Percentiles rank a stretch among this genome's conserved stretches.
Evolutionary conservation across 2,329 filamentous ascomycete genomes (phyloP).

Genomic region (Colletotrichum limetticola): DNA sequence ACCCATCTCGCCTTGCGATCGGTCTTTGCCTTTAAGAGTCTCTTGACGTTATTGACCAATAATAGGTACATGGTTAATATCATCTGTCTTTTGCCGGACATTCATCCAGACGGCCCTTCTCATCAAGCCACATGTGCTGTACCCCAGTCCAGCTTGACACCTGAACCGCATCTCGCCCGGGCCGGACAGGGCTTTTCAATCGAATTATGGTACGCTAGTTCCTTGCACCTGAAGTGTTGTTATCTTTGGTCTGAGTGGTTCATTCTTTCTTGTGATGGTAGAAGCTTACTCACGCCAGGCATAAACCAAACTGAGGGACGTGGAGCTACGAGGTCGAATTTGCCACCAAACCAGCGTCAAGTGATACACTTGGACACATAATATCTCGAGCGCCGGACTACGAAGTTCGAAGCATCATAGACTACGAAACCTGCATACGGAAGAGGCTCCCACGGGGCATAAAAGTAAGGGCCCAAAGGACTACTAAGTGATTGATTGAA

Average conservation of each 20-base stretch:
- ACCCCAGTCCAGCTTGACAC: conserved; percentile 2
- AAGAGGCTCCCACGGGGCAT: too few species aligned
- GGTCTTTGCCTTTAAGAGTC: conserved; percentile 4
- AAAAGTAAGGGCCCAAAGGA: not conserved
- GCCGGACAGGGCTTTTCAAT: conserved; percentile 18
- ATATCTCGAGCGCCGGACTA: not conserved
- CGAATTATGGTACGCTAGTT: conserved; percentile 15
- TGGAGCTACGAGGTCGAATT: not conserved
- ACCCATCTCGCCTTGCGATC: conserved; percentile 10
- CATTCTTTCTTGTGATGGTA: not conserved
- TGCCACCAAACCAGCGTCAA: not conserved
- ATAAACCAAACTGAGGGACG: not conserved
- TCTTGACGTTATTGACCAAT: conserved; percentile 10
- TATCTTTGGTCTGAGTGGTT: not conserved
- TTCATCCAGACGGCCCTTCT: conserved; percentile 38
- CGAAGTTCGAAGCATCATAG: not conserved
- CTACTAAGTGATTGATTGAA: not conserved
- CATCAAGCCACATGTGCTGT: conserved; percentile 33
- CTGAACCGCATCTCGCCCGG: conserved; percentile 9
- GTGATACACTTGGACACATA: not conserved
- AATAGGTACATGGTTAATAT: conserved; percentile 40
- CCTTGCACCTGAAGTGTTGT: not conserved
- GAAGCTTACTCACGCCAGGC: conserved; percentile 25
- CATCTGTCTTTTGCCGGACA: conserved; percentile 39
- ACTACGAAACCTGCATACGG: not conserved